These are phyloP conservation scores for Acacia confusa DNA, from an alignment of 306 rosid species.

Conservation along the genomic window DNA sequence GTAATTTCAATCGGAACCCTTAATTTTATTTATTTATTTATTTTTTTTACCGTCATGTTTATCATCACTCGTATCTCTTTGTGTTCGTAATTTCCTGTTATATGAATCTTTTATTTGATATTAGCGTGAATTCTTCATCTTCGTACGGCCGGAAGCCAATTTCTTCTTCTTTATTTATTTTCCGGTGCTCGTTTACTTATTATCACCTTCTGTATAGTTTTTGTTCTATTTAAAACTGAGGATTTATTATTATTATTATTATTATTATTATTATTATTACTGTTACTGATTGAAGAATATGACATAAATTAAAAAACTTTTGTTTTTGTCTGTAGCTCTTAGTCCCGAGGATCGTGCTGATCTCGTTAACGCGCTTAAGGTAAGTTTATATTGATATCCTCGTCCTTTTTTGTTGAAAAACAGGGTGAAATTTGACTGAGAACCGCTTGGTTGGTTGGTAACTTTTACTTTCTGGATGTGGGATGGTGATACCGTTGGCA, in stretches of 20 bases:
- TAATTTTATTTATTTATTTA: too few relatives aligned
- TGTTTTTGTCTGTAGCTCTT: constrained; percentile 39
- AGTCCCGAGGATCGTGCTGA: constrained; percentile 61
- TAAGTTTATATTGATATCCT: constrained; percentile 7
- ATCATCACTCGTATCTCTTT: not conserved
- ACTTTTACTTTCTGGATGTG: not conserved
- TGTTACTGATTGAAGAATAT: constrained; percentile 2
- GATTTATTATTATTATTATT: not conserved
- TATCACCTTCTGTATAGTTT: not conserved
- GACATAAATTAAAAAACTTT: constrained; percentile 20
- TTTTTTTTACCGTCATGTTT: not conserved
- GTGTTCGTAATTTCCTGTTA: not conserved
- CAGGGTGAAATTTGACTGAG: not conserved
- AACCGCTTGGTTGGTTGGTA: not conserved
- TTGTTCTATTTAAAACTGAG: not conserved
- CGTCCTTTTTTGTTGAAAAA: not conserved
- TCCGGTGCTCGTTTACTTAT: not conserved
- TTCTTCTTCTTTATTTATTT: not conserved
- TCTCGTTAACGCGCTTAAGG: constrained; percentile 53
- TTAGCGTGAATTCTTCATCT: not conserved
- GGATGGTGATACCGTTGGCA: constrained; percentile 6
- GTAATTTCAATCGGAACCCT: constrained; percentile 32
- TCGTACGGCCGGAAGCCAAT: not conserved
- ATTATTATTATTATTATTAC: not conserved
- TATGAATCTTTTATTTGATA: not conserved